Evolutionary conservation across 2,329 filamentous ascomycete species (phyloP).

Genomic region (Fusarium cicatricum): DNA sequence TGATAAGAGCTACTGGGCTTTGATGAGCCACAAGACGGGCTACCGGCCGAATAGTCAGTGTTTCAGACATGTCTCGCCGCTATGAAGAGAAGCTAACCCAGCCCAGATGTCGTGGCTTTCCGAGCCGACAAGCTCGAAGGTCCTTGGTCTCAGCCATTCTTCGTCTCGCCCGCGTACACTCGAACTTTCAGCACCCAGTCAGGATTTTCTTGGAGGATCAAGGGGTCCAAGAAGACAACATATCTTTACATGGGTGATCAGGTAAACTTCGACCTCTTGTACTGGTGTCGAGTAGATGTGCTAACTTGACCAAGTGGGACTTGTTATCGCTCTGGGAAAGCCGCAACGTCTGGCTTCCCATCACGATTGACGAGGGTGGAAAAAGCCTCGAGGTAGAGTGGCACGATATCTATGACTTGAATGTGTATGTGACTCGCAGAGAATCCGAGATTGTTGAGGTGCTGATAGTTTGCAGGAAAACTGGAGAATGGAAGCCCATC

Average conservation of each 20-base stretch:
- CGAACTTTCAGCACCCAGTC: slow-evolving; percentile 62
- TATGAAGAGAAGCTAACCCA: not conserved
- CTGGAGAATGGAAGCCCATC: slow-evolving; percentile 56
- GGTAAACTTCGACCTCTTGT: slow-evolving; percentile 10
- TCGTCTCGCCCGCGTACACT: slow-evolving; percentile 57
- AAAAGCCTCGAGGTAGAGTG: slow-evolving; percentile 58
- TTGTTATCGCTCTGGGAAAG: slow-evolving; percentile 62
- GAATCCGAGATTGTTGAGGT: not conserved
- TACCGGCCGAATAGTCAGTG: slow-evolving; percentile 64
- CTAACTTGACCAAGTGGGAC: slow-evolving; percentile 51
- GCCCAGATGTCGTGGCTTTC: slow-evolving; percentile 60
- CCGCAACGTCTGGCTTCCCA: slow-evolving; percentile 63
- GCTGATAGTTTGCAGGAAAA: slow-evolving; percentile 43
- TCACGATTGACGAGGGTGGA: slow-evolving; percentile 59
- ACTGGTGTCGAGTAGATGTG: rapidly evolving
- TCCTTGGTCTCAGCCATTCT: slow-evolving; percentile 62
- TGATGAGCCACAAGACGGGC: slow-evolving; percentile 71
- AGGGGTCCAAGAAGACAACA: slow-evolving; percentile 55
- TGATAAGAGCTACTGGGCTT: slow-evolving; percentile 64
- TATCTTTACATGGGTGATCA: slow-evolving; percentile 59
- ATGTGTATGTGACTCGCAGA: slow-evolving; percentile 50
- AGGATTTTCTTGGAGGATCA: slow-evolving; percentile 57
- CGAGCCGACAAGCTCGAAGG: slow-evolving; percentile 57
- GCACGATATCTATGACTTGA: slow-evolving; percentile 63
- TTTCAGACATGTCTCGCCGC: rapidly evolving